Conservation (phyloP, 208 protist species). For the Leishmania martiniquensis region DNA sequence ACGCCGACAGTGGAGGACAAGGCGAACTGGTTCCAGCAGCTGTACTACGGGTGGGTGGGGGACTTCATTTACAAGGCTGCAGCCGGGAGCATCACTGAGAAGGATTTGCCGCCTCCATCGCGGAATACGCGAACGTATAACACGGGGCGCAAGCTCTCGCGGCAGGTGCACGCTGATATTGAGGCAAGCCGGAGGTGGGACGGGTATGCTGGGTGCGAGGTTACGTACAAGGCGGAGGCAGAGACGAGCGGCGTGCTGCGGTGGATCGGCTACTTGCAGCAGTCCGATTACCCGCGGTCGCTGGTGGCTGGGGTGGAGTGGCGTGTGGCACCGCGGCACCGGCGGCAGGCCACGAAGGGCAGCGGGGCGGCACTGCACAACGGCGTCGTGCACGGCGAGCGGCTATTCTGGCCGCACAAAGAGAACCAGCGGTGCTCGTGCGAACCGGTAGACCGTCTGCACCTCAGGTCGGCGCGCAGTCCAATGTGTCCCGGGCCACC, state of each 20-base stretch:
- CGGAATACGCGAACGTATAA: constrained; percentile 31
- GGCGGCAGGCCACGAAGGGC: constrained; percentile 11
- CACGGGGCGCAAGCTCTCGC: constrained; percentile 36
- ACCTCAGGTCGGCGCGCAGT: constrained; percentile 17
- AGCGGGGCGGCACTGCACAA: constrained; percentile 25
- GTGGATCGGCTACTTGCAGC: constrained; percentile 50
- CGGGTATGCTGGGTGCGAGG: constrained; percentile 38
- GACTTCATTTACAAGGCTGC: constrained; percentile 51
- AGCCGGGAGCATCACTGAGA: constrained; percentile 34
- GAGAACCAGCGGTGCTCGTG: constrained; percentile 30
- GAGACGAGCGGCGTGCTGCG: constrained; percentile 44
- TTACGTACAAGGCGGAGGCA: constrained; percentile 34
- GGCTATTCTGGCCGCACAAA: constrained; percentile 29
- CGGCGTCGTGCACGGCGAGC: constrained; percentile 51
- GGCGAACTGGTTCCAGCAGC: constrained; percentile 46
- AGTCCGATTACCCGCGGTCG: constrained; percentile 39
- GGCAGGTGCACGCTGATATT: constrained; percentile 38
- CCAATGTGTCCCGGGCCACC: constrained; percentile 10
- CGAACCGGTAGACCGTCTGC: constrained; percentile 38
- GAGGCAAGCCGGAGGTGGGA: constrained; percentile 28
- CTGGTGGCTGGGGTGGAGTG: constrained; percentile 56
- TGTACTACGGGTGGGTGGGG: constrained; percentile 61
- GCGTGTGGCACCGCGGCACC: constrained; percentile 34
- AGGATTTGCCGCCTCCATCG: constrained; percentile 35
- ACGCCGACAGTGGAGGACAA: constrained; percentile 33